Percentiles rank a stretch among this genome's conserved stretches.
phyloP scores from a whole-genome alignment of 2,329 filamentous ascomycete genomes.

The Pleoardoris graminearum region DNA sequence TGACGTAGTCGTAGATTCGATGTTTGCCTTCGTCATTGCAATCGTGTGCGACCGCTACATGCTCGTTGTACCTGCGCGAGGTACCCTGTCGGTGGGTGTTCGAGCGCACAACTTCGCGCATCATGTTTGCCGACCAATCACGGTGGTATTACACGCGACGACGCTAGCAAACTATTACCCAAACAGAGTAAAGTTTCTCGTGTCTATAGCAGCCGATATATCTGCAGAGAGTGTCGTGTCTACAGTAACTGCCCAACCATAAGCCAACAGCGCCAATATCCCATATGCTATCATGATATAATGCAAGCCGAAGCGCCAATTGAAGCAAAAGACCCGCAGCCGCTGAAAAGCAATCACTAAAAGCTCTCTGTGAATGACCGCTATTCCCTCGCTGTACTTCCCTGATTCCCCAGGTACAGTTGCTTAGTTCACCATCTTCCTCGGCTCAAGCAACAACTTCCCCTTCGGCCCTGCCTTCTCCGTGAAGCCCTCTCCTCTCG shows the following conservation, averaged over 20 bases:
- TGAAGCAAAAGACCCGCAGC: background rate
- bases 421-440: slow-evolving; percentile 28
- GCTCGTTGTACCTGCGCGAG: too few relatives aligned
- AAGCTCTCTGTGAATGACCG: background rate
- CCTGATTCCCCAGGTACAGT: background rate
- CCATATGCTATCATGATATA: slow-evolving; percentile 10
- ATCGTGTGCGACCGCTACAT: too few relatives aligned
- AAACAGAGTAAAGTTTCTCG: too few relatives aligned
- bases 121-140: too few relatives aligned
- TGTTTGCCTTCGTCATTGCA: too few relatives aligned
- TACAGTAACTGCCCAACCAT: background rate
- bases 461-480: slow-evolving; percentile 60
- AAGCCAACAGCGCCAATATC: background rate
- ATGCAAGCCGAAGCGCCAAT: slow-evolving; percentile 3
- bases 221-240: background rate
- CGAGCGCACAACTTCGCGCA: too few relatives aligned
- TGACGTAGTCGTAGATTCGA: too few relatives aligned
- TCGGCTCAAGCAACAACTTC: slow-evolving; percentile 56
- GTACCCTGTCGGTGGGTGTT: too few relatives aligned
- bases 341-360: background rate
- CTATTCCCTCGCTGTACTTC: background rate
- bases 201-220: background rate
- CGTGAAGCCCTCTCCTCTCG: slow-evolving; percentile 64
- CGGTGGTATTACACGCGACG: too few relatives aligned
- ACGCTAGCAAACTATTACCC: too few relatives aligned